phyloP scores from a whole-genome alignment of 2,329 filamentous ascomycete species.

The Fusarium sp. region DNA sequence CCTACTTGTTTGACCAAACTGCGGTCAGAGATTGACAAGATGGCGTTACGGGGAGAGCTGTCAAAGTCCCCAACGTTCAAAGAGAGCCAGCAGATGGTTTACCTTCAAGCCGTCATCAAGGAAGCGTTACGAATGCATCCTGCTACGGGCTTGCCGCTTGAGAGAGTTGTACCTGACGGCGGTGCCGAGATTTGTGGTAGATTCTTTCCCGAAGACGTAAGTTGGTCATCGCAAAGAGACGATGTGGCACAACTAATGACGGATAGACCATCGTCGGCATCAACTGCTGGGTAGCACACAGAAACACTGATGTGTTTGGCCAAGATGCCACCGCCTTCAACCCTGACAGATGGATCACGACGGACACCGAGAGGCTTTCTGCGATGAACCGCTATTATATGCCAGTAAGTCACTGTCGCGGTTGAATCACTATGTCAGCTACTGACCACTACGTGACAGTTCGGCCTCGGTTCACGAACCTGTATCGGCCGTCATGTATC shows the following conservation, averaged over 20 bases:
- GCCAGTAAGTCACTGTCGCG: slow-evolving; percentile 11
- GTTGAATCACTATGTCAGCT: rapidly evolving
- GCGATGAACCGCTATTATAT: slow-evolving; percentile 42
- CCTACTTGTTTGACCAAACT: slow-evolving; percentile 21
- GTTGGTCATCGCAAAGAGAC: rapidly evolving
- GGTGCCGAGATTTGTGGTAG: slow-evolving; percentile 27
- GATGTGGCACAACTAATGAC: rapidly evolving
- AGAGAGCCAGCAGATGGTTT: slow-evolving; percentile 37
- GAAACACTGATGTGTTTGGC: slow-evolving; percentile 31
- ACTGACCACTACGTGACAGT: slow-evolving; percentile 19
- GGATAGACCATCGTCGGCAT: slow-evolving; percentile 36
- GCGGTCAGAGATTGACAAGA: slow-evolving; percentile 14
- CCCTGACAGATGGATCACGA: slow-evolving; percentile 34
- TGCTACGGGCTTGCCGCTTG: slow-evolving; percentile 32
- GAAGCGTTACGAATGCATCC: slow-evolving; percentile 41
- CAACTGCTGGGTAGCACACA: slow-evolving; percentile 44
- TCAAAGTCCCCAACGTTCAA: slow-evolving; percentile 30
- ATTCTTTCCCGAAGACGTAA: slow-evolving; percentile 38
- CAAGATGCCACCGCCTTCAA: slow-evolving; percentile 31
- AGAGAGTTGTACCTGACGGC: slow-evolving; percentile 38
- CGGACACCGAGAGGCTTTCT: slow-evolving; percentile 3
- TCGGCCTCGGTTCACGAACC: slow-evolving; percentile 40
- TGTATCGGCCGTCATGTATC: slow-evolving; percentile 44
- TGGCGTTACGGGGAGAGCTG: neutral
- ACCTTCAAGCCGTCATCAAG: slow-evolving; percentile 41